These are phyloP conservation scores for Desmodesmus armatus DNA, from an alignment of 139 green algal species.

Conservation along the genomic window DNA sequence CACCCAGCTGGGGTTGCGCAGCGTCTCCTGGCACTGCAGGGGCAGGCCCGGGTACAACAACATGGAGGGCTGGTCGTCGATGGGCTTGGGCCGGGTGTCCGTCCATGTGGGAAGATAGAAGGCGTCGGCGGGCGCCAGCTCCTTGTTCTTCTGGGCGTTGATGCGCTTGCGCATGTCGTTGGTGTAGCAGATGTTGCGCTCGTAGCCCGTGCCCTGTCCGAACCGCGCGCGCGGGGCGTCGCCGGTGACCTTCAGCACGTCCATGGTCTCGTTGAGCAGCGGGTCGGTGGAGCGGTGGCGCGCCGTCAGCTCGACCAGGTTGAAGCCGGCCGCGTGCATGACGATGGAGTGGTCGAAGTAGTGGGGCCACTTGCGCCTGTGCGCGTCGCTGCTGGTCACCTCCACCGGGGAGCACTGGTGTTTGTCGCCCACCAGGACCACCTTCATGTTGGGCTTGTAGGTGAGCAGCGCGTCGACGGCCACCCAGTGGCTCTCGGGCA, in stretches of 20 bases:
- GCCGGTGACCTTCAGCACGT: not conserved
- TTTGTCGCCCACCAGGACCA: slow-evolving; percentile 6
- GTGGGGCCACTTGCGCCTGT: not conserved
- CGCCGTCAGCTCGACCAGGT: not conserved
- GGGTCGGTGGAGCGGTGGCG: not conserved
- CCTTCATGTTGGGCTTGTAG: not conserved
- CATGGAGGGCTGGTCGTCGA: not conserved
- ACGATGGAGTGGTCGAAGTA: slow-evolving; percentile 18
- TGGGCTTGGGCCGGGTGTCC: not conserved
- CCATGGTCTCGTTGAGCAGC: not conserved
- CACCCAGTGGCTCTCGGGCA: not conserved
- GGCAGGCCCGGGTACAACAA: not conserved
- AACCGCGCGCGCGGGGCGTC: not conserved
- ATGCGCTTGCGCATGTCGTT: not conserved
- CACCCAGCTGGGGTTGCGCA: not conserved
- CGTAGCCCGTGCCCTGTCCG: not conserved
- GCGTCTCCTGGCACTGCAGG: not conserved
- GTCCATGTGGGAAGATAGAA: not conserved
- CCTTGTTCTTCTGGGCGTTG: not conserved
- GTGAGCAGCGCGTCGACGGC: not conserved
- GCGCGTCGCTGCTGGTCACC: not conserved
- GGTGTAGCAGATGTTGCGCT: not conserved
- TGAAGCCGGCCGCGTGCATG: not conserved
- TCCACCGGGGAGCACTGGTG: slow-evolving; percentile 10
- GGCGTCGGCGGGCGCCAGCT: not conserved